Evolutionary conservation across 257 asterid species (phyloP).

Genomic region (Solanum sitiens): DNA sequence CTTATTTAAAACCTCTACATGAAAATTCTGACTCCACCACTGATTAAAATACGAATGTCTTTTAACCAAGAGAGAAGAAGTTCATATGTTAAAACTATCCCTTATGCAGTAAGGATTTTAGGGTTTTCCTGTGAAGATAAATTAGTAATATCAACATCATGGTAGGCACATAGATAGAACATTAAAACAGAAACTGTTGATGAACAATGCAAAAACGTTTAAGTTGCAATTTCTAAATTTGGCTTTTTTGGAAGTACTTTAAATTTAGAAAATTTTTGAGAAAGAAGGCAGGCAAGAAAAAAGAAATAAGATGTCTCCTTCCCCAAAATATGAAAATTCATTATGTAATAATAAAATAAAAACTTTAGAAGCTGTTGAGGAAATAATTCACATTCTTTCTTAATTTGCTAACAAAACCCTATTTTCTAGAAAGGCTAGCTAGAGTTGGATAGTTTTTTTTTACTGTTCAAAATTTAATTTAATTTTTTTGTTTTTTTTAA

Average conservation of each 20-base stretch:
- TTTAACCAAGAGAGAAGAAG: background rate
- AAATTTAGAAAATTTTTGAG: slow-evolving; percentile 12
- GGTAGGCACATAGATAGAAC: background rate
- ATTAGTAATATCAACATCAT: background rate
- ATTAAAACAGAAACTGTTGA: slow-evolving; percentile 12
- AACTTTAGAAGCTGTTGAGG: slow-evolving; percentile 19
- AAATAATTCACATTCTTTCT: slow-evolving; percentile 8
- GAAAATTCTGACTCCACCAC: background rate
- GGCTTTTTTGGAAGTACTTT: slow-evolving; percentile 5
- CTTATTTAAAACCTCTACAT: no score
- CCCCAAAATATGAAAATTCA: background rate
- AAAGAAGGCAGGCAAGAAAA: background rate
- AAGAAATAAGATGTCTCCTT: slow-evolving; percentile 7
- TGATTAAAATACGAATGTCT: background rate
- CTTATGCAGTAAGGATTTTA: background rate
- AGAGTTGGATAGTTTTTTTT: slow-evolving; percentile 8
- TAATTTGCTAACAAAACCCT: slow-evolving; percentile 25
- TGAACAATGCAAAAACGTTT: slow-evolving; percentile 17
- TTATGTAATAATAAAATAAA: background rate
- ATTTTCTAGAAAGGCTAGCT: slow-evolving; percentile 23
- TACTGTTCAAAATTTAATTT: no score
- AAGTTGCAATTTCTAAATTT: slow-evolving; percentile 5
- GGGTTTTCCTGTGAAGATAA: background rate
- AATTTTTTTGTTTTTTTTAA: background rate
- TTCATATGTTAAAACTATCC: background rate